These are phyloP conservation scores for Deinandra increscens DNA, from an alignment of 129 eudicot genomes.

Conservation along the genomic window DNA sequence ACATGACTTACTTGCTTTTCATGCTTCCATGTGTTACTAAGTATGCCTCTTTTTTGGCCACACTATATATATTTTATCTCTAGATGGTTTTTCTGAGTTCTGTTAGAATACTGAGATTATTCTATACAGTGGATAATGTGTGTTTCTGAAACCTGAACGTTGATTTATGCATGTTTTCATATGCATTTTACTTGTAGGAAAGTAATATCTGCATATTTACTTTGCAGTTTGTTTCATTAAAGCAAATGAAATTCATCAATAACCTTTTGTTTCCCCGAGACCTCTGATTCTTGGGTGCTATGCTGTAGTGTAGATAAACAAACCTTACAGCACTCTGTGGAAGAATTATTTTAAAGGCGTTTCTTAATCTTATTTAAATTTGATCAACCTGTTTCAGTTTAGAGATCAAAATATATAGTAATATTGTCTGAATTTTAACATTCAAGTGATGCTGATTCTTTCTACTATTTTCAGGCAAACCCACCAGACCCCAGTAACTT, in stretches of 20 bases:
- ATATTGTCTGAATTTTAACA: background rate
- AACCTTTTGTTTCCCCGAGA: background rate
- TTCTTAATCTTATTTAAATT: background rate
- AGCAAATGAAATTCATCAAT: background rate
- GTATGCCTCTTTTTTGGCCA: background rate
- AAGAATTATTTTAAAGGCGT: background rate
- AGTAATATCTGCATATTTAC: background rate
- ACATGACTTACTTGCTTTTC: background rate
- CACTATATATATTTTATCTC: background rate
- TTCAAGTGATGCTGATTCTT: background rate
- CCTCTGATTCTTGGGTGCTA: background rate
- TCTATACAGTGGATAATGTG: conserved; percentile 1
- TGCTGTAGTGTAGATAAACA: background rate
- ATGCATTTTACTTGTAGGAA: conserved; percentile 10
- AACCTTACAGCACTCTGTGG: background rate
- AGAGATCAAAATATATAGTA: background rate
- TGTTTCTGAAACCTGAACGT: background rate
- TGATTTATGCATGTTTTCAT: background rate
- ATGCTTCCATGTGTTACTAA: background rate
- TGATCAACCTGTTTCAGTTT: background rate
- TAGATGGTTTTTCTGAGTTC: conserved; percentile 11
- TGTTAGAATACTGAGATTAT: background rate
- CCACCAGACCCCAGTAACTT: conserved; percentile 82
- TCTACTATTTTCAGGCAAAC: conserved; percentile 59
- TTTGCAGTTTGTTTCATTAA: background rate